A percentile compares a stretch with the other conserved stretches of the same genome.
Conservation (phyloP, 2,329 filamentous ascomycete genomes). For the Geosmithia morbida region DNA sequence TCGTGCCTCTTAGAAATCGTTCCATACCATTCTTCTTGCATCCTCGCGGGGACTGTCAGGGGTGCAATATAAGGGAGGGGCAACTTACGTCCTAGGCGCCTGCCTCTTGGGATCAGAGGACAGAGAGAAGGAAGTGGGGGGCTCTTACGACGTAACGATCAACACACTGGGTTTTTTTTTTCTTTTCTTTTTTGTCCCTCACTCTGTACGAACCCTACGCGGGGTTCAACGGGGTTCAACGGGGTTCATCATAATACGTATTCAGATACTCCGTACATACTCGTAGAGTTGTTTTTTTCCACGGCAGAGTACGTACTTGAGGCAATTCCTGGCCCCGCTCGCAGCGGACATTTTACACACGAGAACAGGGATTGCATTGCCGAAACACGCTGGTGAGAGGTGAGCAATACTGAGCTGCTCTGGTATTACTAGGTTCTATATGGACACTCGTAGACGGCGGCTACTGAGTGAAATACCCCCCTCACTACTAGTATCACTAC, state of each 20-base stretch:
- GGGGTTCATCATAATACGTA: neutral
- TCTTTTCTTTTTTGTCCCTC: neutral
- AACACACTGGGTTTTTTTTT: neutral
- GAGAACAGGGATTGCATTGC: neutral
- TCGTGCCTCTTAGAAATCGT: neutral
- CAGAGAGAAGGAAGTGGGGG: no score
- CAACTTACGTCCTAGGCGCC: neutral
- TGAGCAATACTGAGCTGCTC: no score
- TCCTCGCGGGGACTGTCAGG: neutral
- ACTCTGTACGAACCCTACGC: neutral
- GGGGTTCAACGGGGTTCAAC: neutral
- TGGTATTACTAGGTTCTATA: no score
- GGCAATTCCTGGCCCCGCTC: neutral
- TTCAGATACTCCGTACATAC: no score
- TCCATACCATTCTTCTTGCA: neutral
- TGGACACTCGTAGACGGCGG: no score
- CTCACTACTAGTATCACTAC: no score
- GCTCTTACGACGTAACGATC: no score
- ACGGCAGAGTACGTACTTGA: neutral
- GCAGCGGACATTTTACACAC: neutral
- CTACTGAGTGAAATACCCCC: no score
- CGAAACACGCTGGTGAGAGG: no score
- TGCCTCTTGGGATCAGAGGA: neutral
- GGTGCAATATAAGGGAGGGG: neutral
- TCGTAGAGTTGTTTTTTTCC: neutral